Base-by-base conservation (phyloP, 2,329 filamentous ascomycete species). In the Arachnomyces sp. region DNA sequence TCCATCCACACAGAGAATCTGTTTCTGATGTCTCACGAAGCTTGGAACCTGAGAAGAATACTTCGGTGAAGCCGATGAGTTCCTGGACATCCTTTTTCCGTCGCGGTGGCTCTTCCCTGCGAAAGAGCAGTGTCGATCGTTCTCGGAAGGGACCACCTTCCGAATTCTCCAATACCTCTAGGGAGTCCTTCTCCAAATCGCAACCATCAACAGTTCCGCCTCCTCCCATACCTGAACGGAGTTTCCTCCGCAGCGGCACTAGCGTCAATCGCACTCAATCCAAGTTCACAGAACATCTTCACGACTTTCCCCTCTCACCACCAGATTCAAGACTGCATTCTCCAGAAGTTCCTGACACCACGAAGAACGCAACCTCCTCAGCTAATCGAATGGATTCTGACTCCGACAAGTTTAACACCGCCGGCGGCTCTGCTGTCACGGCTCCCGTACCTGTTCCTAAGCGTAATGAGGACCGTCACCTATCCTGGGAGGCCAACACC, bases 131-230 rank as follows among this genome's bases (percentile, higher is more conserved):
- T 56, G 67, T 56, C 18, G 66, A 68, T 17, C 59, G 63, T 33
- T 68, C 5, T 25, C 5, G 65, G 44, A 66, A 66, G 63, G 74
- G 57, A 46, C 71, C 57, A 2, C 75, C 83, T 3, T 84, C 86
- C 0, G 88, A 89, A n/a, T 92, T 94, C 57, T 88, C 87, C 3
- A 95, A 95, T 54, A 86, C 87, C 0, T 95, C 89, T 1, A 77
- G 88, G 47, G 89, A 95, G 55, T 93, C 89, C 12, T 90, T 95
- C 66, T 72, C 74, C 46, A 72, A 63, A 39, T 66, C 68, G 18
- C 72, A 73, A 13, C 63, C 70, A 35, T 71, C 74, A 41, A 60
- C 72, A 16, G 51, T 29, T 4, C 49, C 58, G 9, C 50, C 59
- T 13, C 58, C 63, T 3, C 52, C 61, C 8, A 54, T 62, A 25